A percentile compares a stretch with the other conserved stretches of the same genome.
These are phyloP conservation scores for Vitis hybrid DNA, from an alignment of 177 flowering plant species.

Conservation along the genomic window DNA sequence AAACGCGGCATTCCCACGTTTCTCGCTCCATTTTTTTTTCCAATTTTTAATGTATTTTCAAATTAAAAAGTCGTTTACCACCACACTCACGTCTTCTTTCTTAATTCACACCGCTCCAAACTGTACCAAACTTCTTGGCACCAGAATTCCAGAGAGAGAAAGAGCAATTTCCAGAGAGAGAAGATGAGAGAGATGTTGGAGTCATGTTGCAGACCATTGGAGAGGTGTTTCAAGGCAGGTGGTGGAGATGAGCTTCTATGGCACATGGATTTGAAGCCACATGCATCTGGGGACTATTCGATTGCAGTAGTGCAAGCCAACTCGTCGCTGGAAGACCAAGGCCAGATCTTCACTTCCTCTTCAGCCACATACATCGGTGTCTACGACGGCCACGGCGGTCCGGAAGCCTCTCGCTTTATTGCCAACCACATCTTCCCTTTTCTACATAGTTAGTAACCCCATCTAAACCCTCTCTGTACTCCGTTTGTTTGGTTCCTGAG, in stretches of 20 bases:
- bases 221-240: constrained; percentile 31
- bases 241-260: constrained; percentile 36
- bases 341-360: constrained; percentile 52
- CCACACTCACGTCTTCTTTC: no score
- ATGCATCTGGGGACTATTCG: constrained; percentile 47
- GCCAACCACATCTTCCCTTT: constrained; percentile 39
- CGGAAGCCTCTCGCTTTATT: constrained; percentile 56
- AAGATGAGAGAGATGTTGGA: constrained; percentile 20
- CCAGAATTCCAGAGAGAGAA: background rate
- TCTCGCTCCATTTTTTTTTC: background rate
- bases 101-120: no score
- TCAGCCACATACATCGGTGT: constrained; percentile 56
- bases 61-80: no score
- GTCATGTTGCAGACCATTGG: constrained; percentile 24
- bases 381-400: constrained; percentile 68
- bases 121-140: no score
- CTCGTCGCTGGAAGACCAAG: constrained; percentile 47
- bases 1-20: constrained; percentile 13
- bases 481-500: constrained; percentile 7
- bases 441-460: constrained; percentile 31
- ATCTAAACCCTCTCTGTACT: background rate
- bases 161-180: background rate
- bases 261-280: constrained; percentile 40
- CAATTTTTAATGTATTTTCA: background rate
- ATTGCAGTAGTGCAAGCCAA: constrained; percentile 54